These are phyloP conservation scores for Xerocomellus chrysenteron DNA, from an alignment of 768 basidiomycete species.

Conservation along the genomic window DNA sequence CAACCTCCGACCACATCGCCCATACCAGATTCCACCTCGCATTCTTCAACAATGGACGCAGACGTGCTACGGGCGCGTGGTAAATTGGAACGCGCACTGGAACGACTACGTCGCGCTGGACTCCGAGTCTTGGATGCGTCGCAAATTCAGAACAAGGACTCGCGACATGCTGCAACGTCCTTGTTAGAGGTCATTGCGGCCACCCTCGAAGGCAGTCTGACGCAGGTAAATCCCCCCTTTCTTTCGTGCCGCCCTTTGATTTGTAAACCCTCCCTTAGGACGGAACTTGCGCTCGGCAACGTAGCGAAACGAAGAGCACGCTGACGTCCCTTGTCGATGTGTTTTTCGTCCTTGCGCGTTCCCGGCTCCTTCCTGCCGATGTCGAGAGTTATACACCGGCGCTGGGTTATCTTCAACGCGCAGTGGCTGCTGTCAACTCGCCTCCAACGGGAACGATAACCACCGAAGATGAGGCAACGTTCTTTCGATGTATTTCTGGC, in stretches of 20 bases:
- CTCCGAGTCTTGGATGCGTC: slow-evolving; percentile 46
- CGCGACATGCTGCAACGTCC: slow-evolving; percentile 12
- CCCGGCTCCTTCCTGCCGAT: slow-evolving; percentile 38
- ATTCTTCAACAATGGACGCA: slow-evolving; percentile 2
- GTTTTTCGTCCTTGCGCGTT: slow-evolving; percentile 53
- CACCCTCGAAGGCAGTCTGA: slow-evolving; percentile 31
- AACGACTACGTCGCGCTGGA: slow-evolving; percentile 53
- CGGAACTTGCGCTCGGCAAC: not conserved
- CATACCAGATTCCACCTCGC: not conserved
- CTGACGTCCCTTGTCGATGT: slow-evolving; percentile 53
- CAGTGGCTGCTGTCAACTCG: slow-evolving; percentile 29
- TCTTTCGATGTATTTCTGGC: slow-evolving; percentile 67
- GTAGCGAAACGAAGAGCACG: slow-evolving; percentile 32
- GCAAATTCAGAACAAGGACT: slow-evolving; percentile 7
- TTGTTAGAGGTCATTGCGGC: slow-evolving; percentile 40
- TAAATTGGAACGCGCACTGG: slow-evolving; percentile 62
- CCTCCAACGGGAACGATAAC: slow-evolving; percentile 4
- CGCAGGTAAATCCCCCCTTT: slow-evolving; percentile 26
- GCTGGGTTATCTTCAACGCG: slow-evolving; percentile 48
- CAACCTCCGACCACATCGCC: not conserved
- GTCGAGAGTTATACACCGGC: slow-evolving; percentile 46
- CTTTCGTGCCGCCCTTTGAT: not conserved
- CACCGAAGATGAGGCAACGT: slow-evolving; percentile 43
- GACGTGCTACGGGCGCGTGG: slow-evolving; percentile 36
- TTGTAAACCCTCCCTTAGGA: slow-evolving; percentile 1